These are phyloP conservation scores for Gnomoniopsis smithogilvyi DNA, from an alignment of 2,329 filamentous ascomycete species.

Conservation along the genomic window DNA sequence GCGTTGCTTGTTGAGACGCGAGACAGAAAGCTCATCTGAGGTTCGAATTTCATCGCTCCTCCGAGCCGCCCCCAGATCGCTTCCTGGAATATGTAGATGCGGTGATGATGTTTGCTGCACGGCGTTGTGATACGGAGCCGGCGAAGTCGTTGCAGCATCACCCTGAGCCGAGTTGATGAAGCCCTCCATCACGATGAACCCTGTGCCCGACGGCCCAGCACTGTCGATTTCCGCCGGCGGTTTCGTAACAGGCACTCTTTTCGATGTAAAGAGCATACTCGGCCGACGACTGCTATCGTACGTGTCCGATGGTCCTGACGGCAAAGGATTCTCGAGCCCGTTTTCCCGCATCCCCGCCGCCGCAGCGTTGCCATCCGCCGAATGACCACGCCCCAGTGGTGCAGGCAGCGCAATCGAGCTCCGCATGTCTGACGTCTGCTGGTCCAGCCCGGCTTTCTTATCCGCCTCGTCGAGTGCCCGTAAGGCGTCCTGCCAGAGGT, in stretches of 20 bases:
- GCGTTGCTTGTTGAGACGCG: neutral
- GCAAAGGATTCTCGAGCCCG: neutral
- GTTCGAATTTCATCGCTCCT: neutral
- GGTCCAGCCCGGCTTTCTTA: neutral
- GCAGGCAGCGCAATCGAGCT: neutral
- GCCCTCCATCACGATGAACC: constrained; percentile 9
- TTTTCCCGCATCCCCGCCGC: neutral
- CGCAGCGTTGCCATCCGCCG: neutral
- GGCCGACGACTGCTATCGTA: neutral
- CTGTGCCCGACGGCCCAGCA: neutral
- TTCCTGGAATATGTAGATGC: neutral
- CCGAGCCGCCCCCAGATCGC: neutral
- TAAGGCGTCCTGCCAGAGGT: constrained; percentile 14
- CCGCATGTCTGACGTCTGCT: neutral
- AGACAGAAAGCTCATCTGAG: neutral
- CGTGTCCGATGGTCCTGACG: neutral
- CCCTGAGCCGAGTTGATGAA: constrained; percentile 5
- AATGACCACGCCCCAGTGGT: neutral
- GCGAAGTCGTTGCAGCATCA: neutral
- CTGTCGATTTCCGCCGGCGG: neutral
- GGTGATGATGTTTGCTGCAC: neutral
- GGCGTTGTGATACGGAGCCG: neutral
- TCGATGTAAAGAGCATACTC: constrained; percentile 1
- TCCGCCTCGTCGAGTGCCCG: constrained; percentile 5
- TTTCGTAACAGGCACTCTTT: neutral